phyloP scores from a whole-genome alignment of 140 eudicot genomes.

The Cichorium intybus region DNA sequence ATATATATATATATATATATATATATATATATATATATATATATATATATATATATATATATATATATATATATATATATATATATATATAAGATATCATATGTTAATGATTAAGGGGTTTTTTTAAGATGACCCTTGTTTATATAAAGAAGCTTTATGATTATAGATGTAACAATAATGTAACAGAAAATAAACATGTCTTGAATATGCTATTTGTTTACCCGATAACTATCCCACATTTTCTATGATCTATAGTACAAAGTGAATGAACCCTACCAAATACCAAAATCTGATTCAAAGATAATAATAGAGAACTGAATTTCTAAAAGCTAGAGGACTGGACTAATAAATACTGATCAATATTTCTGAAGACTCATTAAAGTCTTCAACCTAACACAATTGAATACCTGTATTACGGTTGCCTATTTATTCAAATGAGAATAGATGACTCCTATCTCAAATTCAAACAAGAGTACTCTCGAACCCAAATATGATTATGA shows the following conservation, averaged over 20 bases:
- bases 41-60: too few relatives aligned
- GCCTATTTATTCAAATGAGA: conserved; percentile 8
- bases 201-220: not conserved
- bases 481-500: conserved; percentile 15
- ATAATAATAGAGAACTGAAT: not conserved
- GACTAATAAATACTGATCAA: conserved; percentile 3
- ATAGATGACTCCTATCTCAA: not conserved
- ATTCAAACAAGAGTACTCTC: not conserved
- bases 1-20: too few relatives aligned
- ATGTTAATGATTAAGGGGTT: too few relatives aligned
- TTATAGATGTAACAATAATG: too few relatives aligned
- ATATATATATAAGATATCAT: too few relatives aligned
- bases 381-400: conserved; percentile 29
- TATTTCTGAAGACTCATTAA: conserved; percentile 17
- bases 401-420: conserved; percentile 2
- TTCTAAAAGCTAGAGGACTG: not conserved
- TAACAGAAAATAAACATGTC: too few relatives aligned
- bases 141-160: too few relatives aligned
- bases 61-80: too few relatives aligned
- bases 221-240: not conserved
- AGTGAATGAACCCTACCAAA: conserved; percentile 2
- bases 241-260: not conserved
- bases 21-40: too few relatives aligned
- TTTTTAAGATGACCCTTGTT: too few relatives aligned
- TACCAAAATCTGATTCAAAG: not conserved